Base-by-base conservation (phyloP, 2,329 filamentous ascomycete genomes). In the Hypoxylon sp. region DNA sequence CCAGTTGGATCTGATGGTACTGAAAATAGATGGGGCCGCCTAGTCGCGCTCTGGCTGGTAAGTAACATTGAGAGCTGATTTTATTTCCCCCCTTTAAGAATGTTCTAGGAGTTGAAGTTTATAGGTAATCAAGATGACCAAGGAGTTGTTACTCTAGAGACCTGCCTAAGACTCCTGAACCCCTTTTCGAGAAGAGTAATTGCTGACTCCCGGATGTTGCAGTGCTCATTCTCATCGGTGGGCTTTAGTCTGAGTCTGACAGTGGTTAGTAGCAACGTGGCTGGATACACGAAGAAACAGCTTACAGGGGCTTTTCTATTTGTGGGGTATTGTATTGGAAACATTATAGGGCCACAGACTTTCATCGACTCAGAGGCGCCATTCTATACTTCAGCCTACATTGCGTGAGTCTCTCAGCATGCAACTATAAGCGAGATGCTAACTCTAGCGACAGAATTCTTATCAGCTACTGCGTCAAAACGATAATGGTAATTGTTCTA, bases 31-130 rank as follows among this genome's bases (percentile, higher is more conserved):
- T 88, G 86, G 86, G 86, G 86, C 1, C 79, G 86, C 0, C 78
- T 89, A 1, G 86, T 88, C 1, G 86, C 84, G 0, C 81, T 89
- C 3, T 89, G 87, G 86, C 78, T 90, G 1, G 29, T 31, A 31
- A 31, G 29, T 31, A 31, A 31, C 29, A 31, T 9, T 6, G 6
- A 9, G 29, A 31, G 29, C n/a, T n/a, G n/a, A n/a, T n/a, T n/a
- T 31, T 31, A 9, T 31, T 31, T 31, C 6, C 29, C 29, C 29
- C 29, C 1, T 1, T 31, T 31, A 9, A 1, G 29, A 3, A 5
- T 31, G 6, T 31, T 1, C 29, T 9, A 6, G 29, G 29, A 2
- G 1, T 31, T 9, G 29, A 5, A 9, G 29, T 31, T 6, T 31
- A 3, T 2, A 22, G 19, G 19, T 2, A 31, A 31, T 31, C 29